A percentile compares a stretch with the other conserved stretches of the same genome.
These are phyloP conservation scores for Ophiocordyceps unilateralis DNA, from an alignment of 2,329 filamentous ascomycete species.

Conservation along the genomic window DNA sequence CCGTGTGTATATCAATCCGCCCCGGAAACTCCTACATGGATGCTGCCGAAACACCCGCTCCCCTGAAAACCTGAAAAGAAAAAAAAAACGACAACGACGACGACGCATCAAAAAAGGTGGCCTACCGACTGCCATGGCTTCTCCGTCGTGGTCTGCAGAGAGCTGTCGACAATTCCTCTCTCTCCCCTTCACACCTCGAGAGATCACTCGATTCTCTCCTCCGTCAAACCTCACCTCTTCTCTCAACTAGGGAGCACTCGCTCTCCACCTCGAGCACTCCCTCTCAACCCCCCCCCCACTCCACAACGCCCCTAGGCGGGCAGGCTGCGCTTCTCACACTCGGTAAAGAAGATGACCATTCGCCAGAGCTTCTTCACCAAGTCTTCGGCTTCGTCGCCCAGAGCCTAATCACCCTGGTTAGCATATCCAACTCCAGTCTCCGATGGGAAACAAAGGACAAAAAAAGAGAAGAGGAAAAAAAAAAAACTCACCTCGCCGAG, in stretches of 20 bases:
- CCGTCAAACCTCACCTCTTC: too few species aligned
- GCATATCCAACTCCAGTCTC: conserved; percentile 4
- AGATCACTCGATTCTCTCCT: too few species aligned
- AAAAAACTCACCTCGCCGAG: conserved; percentile 61
- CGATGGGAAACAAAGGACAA: neutral
- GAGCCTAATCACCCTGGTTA: conserved; percentile 38
- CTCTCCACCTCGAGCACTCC: neutral
- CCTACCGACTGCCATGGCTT: too few species aligned
- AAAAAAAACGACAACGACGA: neutral
- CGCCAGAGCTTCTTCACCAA: conserved; percentile 95
- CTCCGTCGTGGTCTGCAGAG: too few species aligned
- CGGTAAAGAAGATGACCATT: conserved; percentile 95
- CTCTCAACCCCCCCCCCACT: neutral
- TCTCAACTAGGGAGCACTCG: too few species aligned
- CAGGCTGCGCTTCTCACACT: conserved; percentile 79
- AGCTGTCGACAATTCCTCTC: too few species aligned
- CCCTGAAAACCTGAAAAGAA: neutral
- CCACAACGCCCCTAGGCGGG: conserved; percentile 19
- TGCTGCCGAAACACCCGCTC: conserved; percentile 1
- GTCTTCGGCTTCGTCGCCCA: conserved; percentile 89
- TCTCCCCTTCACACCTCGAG: too few species aligned
- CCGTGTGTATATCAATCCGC: too few species aligned
- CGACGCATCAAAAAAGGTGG: neutral
- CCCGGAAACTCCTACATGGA: conserved; percentile 1
- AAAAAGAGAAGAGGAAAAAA: too few species aligned